These are phyloP conservation scores for Pachysandra terminalis DNA, from an alignment of 164 flowering plant species.

Conservation along the genomic window DNA sequence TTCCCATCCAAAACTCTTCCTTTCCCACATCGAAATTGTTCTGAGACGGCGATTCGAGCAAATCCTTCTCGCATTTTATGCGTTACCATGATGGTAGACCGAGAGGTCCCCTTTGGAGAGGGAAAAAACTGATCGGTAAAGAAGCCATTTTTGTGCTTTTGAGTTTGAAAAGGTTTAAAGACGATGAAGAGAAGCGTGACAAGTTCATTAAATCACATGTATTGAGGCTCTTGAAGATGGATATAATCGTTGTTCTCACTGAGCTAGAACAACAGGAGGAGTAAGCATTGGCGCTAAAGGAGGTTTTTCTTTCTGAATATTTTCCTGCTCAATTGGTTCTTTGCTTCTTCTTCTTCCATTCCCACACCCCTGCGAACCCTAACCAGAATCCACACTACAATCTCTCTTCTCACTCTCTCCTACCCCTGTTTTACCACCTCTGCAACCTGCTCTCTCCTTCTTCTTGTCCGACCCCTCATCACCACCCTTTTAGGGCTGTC, in stretches of 20 bases:
- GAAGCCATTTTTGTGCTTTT: conserved; percentile 75
- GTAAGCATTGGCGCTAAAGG: conserved; percentile 66
- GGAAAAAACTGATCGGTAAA: conserved; percentile 80
- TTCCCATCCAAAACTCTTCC: conserved; percentile 9
- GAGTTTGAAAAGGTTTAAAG: conserved; percentile 76
- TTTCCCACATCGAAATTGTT: too few species aligned
- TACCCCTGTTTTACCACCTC: too few species aligned
- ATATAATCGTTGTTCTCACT: conserved; percentile 65
- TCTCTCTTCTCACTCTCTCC: too few species aligned
- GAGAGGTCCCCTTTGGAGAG: conserved; percentile 89
- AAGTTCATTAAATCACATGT: conserved; percentile 77
- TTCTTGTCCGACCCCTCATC: too few species aligned
- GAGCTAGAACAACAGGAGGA: conserved; percentile 91
- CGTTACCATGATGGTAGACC: conserved; percentile 85
- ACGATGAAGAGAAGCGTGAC: conserved; percentile 62
- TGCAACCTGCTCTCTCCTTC: too few species aligned
- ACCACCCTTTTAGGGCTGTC: too few species aligned
- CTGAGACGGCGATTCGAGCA: not conserved
- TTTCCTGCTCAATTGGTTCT: not conserved
- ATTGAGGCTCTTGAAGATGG: conserved; percentile 76
- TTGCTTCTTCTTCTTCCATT: too few species aligned
- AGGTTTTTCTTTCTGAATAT: conserved; percentile 8
- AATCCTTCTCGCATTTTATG: conserved; percentile 5
- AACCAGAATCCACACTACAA: too few species aligned
- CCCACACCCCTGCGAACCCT: too few species aligned